Base-by-base conservation (phyloP, 257 asterid genomes). In the Solanum chmielewskii region DNA sequence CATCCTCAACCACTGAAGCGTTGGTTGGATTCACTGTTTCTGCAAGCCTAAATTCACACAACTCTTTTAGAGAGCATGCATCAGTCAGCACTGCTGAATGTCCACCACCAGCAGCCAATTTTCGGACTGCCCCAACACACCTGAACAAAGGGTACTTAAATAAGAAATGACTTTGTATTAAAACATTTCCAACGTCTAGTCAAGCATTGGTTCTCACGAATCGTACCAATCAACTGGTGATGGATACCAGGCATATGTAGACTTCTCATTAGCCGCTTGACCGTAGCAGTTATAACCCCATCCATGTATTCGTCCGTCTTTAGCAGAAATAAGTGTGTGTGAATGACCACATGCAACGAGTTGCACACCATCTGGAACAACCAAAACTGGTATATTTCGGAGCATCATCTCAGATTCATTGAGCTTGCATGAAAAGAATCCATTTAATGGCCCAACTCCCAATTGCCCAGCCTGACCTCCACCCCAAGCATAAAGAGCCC, bases 211-310 rank as follows among this genome's bases (percentile, higher is more conserved):
- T 21, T 75, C 18, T 64, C 25, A 44, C 25, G 59, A 69, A 81
- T 44, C 96, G 31, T 94, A 97, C 99, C 99, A 97, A 89, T 97
- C 99, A 87, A 96, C 94, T 0, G 99, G 99, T 45, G 99, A 96
- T 42, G 99, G 99, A 90, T 92, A 96, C 99, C 99, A 96, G 10
- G 99, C 98, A 83, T 96, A 97, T 2, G 98, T 95, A 9, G 97
- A 92, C 89, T 95, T 97, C 92, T 91, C 97, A 84, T 97, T 96
- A 52, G 99, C 98, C 3, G 99, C 99, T 91, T 97, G 99, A 37
- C 99, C 99, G 45, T 97, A 97, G 93, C 93, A 89, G 88, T 97
- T 97, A 92, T 97, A 97, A 86, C 99, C 99, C 98, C 99, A 97
- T 74, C 99, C 99, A 41, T 92, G 94, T 80, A 97, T 96, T 90